Conservation (phyloP, 2,329 filamentous ascomycete genomes). For the Kalmusia sp. region DNA sequence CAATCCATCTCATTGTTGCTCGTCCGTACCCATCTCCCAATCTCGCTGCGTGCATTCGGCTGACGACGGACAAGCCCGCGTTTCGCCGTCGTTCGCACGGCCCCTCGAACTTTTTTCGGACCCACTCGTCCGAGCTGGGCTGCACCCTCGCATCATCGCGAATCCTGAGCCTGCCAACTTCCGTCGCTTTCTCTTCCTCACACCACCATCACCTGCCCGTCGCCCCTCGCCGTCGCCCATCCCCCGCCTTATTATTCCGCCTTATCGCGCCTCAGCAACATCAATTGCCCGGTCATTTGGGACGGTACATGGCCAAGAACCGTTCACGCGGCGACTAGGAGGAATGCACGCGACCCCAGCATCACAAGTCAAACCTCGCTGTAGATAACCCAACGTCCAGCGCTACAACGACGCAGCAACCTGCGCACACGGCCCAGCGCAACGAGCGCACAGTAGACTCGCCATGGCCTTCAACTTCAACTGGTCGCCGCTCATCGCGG, state of each 20-base stretch:
- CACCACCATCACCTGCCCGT: constrained; percentile 29
- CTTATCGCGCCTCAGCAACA: constrained; percentile 10
- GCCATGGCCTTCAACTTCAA: constrained; percentile 99
- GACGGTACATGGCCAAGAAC: constrained; percentile 18
- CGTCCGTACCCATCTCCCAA: too few relatives aligned
- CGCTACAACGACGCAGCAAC: constrained; percentile 26
- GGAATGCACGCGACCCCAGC: constrained; percentile 47
- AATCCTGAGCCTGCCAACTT: constrained; percentile 15
- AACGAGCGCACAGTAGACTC: constrained; percentile 2
- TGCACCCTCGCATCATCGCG: constrained; percentile 31
- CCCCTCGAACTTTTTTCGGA: constrained; percentile 21
- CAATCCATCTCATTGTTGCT: too few relatives aligned
- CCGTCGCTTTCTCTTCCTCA: constrained; percentile 29
- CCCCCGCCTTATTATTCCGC: constrained; percentile 6
- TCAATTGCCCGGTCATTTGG: constrained; percentile 16
- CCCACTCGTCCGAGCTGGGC: constrained; percentile 17
- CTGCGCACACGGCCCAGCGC: constrained; percentile 5
- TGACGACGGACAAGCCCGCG: constrained; percentile 12
- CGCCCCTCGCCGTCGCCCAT: background rate
- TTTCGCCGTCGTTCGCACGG: constrained; percentile 9
- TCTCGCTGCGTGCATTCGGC: constrained; percentile 7
- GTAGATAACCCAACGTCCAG: constrained; percentile 19
- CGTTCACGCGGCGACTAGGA: constrained; percentile 43
- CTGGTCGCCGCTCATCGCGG: constrained; percentile 98
- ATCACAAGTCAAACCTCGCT: constrained; percentile 27